phyloP scores from a whole-genome alignment of 768 basidiomycete genomes.

The Mycena galopus region DNA sequence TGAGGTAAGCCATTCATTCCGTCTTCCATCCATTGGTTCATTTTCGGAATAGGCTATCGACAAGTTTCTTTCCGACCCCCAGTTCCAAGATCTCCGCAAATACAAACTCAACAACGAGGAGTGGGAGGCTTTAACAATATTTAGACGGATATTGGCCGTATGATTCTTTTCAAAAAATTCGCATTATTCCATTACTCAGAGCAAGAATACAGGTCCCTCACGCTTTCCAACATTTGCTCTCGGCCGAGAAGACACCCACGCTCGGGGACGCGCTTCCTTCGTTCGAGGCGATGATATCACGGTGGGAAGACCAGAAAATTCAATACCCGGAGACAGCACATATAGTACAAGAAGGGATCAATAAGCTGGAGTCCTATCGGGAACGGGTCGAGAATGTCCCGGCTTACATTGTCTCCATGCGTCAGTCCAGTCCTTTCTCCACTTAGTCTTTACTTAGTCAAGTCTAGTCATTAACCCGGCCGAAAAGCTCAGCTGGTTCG shows the following conservation, averaged over 20 bases:
- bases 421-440: not conserved
- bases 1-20: not conserved
- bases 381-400: not conserved
- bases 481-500: not conserved
- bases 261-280: conserved; percentile 38
- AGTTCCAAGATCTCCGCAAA: not conserved
- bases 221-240: conserved; percentile 42
- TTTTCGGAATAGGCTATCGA: not conserved
- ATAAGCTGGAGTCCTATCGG: not conserved
- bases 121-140: conserved; percentile 41
- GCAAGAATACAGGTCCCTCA: conserved; percentile 38
- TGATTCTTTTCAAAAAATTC: not conserved
- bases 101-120: conserved; percentile 30
- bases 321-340: conserved; percentile 12
- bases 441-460: not conserved
- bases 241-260: conserved; percentile 40
- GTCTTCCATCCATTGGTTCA: not conserved
- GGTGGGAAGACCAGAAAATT: conserved; percentile 30
- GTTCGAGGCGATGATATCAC: conserved; percentile 35
- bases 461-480: not conserved
- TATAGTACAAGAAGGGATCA: conserved; percentile 17
- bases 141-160: conserved; percentile 43
- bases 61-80: not conserved
- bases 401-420: not conserved
- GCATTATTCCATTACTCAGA: not conserved